Base-by-base conservation (phyloP, 805 yeast species). In the Kodamaea neixiangensis region DNA sequence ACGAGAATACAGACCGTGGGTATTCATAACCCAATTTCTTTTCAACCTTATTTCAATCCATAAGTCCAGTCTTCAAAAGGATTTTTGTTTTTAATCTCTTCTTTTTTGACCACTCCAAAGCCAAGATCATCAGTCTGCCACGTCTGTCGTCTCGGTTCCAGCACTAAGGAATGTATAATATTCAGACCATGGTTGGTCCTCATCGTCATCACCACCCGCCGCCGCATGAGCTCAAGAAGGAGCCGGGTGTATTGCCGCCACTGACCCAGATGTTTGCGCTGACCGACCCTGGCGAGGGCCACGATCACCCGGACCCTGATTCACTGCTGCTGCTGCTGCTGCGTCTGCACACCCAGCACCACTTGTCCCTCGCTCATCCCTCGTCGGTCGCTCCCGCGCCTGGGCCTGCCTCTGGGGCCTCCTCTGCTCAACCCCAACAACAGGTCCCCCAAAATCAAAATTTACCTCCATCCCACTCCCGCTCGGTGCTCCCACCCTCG, bases 171-270 rank as follows among this genome's bases (percentile, higher is more conserved):
- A 47, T 47, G 49, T 47, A 47, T 40, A 47, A 47, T 40, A 40
- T 41, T 31, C 49, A 47, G 38, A 47, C 49, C 37, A 47, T 47
- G 49, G 49, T 47, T 19, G 41, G 41, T 38, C 40, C 43, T 21
- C 49, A 37, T 17, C 40, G 15, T 31, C 49, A 34, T 18, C 47
- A 34, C 13, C 47, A 25, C 10, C 31, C 31, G 3, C 31, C 31
- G 31, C 31, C 31, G 31, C 31, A 25, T 25, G 31, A 25, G 31
- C 5, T 25, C 10, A 38, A 38, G 42, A 20, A 38, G 14, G 21
- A 38, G 42, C 19, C 19, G 13, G 42, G 21, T 38, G 42, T 38
- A 7, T 38, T 38, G 21, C 42, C 42, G 21, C 42, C 42, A 38
- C 42, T 20, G 42, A 18, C 42, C 20, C 42, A 38, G 21, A 38